These are phyloP conservation scores for Isatis tinctoria DNA, from an alignment of 345 rosid genomes.

Conservation along the genomic window DNA sequence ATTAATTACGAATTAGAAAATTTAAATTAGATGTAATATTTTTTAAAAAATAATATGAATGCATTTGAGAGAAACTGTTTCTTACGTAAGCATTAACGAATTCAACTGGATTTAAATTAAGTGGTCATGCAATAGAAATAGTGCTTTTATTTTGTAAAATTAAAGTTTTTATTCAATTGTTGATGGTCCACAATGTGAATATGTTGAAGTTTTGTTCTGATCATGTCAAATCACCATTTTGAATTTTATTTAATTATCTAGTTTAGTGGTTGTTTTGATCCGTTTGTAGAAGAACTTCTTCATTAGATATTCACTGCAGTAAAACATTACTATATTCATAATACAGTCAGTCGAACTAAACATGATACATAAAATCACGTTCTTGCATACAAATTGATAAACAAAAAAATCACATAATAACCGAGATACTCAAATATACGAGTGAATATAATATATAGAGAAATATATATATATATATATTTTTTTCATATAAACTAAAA, in stretches of 20 bases:
- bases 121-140: neutral
- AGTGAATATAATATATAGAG: neutral
- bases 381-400: neutral
- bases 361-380: neutral
- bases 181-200: neutral
- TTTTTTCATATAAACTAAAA: no score
- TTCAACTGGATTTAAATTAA: neutral
- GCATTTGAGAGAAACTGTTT: neutral
- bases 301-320: neutral
- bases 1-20: neutral
- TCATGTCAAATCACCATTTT: neutral
- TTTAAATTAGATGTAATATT: neutral
- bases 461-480: no score
- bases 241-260: neutral
- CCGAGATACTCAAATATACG: neutral
- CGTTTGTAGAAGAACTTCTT: neutral
- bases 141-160: neutral
- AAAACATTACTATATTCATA: no score
- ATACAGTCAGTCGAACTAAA: neutral
- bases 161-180: neutral
- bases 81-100: neutral
- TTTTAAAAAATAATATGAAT: neutral
- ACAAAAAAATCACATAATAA: neutral
- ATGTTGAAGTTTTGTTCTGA: neutral
- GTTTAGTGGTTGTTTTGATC: neutral